phyloP scores from a whole-genome alignment of 169 alveolate species.

The Cryptosporidium ubiquitum region DNA sequence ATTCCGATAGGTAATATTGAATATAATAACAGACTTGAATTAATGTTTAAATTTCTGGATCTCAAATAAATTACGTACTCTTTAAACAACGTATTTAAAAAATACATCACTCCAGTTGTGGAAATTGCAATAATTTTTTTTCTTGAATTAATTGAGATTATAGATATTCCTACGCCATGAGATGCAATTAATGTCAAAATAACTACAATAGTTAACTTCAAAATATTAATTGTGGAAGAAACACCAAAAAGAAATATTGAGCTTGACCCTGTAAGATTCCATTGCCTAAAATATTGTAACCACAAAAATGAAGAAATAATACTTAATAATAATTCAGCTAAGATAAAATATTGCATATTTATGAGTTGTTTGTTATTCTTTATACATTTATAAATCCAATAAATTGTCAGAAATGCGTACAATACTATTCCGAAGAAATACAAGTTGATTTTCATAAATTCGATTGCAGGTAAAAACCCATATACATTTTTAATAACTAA shows the following conservation, averaged over 20 bases:
- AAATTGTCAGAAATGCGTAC: not conserved
- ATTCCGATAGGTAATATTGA: conserved; percentile 30
- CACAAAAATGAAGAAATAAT: not conserved
- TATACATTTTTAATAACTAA: conserved; percentile 30
- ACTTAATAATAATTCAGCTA: not conserved
- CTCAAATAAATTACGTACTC: conserved; percentile 17
- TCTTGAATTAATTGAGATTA: not conserved
- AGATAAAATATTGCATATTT: conserved; percentile 4
- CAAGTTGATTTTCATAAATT: conserved; percentile 26
- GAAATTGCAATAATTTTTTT: not conserved
- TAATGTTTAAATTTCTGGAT: not conserved
- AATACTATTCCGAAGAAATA: conserved; percentile 6
- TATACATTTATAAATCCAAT: conserved; percentile 50
- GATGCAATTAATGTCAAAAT: conserved; percentile 52
- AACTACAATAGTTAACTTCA: conserved; percentile 9
- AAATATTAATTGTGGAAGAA: not conserved
- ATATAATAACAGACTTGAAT: not conserved
- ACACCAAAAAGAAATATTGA: not conserved
- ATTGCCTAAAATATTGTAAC: conserved; percentile 1
- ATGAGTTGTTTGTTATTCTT: conserved; percentile 22
- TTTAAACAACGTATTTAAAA: conserved; percentile 1
- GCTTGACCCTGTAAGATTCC: conserved; percentile 22
- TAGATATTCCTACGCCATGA: conserved; percentile 26
- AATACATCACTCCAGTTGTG: conserved; percentile 6
- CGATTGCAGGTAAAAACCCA: conserved; percentile 53